Evolutionary conservation across 371 early-diverging fungal species (phyloP).

Genomic region (Mycotypha africana): DNA sequence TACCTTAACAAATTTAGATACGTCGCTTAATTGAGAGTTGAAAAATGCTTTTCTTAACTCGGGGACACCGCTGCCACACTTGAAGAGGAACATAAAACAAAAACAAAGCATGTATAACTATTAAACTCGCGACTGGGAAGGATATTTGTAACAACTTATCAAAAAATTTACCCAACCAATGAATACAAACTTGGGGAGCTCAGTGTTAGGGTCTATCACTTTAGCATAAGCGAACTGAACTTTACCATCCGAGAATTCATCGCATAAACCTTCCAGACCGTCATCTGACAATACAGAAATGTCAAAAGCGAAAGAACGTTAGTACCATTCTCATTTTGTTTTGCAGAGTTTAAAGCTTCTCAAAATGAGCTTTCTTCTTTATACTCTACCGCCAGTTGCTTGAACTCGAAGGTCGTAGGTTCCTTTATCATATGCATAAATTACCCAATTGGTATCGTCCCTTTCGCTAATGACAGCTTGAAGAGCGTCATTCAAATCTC

Average conservation of each 20-base stretch:
- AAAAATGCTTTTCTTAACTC: slow-evolving; percentile 87
- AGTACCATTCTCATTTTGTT: no score
- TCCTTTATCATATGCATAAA: slow-evolving; percentile 82
- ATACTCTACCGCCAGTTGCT: slow-evolving; percentile 54
- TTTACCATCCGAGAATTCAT: slow-evolving; percentile 86
- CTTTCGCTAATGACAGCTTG: slow-evolving; percentile 61
- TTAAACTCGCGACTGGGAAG: neutral
- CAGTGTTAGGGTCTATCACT: slow-evolving; percentile 83
- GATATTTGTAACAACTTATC: no score
- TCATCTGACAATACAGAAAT: slow-evolving; percentile 38
- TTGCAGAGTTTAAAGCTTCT: no score
- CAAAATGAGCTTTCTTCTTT: neutral
- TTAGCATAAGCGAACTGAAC: slow-evolving; percentile 87
- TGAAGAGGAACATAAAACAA: neutral
- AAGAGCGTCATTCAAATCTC: slow-evolving; percentile 60
- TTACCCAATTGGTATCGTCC: slow-evolving; percentile 64
- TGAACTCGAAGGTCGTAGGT: slow-evolving; percentile 77
- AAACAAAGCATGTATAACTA: neutral
- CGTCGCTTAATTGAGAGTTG: slow-evolving; percentile 77
- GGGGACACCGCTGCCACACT: slow-evolving; percentile 95
- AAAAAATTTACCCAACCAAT: slow-evolving; percentile 78
- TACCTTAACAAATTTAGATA: slow-evolving; percentile 73
- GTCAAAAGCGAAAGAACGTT: no score
- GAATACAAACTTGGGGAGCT: slow-evolving; percentile 84
- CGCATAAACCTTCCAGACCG: slow-evolving; percentile 82